Evolutionary conservation across 2,329 filamentous ascomycete genomes (phyloP).

Genomic region (Diaporthe sp.): DNA sequence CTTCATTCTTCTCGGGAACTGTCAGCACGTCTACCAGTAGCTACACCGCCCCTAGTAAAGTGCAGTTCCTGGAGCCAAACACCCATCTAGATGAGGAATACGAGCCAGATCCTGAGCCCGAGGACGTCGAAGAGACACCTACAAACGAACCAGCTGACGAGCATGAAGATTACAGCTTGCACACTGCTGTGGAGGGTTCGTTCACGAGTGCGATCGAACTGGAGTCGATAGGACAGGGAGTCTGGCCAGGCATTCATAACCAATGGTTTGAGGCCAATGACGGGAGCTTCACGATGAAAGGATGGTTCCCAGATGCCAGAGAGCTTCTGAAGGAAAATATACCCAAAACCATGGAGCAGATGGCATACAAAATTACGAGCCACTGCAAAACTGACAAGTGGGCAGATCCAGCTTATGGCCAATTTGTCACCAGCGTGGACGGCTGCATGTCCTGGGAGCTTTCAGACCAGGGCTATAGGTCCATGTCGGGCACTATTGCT

Average conservation of each 20-base stretch:
- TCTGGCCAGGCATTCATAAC: slow-evolving; percentile 30
- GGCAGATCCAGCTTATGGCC: slow-evolving; percentile 45
- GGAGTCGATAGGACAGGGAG: slow-evolving; percentile 22
- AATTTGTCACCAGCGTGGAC: slow-evolving; percentile 51
- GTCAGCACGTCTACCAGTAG: slow-evolving; percentile 4
- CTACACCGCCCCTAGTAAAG: slow-evolving; percentile 35
- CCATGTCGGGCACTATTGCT: slow-evolving; percentile 50
- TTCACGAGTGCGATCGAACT: slow-evolving; percentile 19
- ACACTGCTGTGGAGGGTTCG: neutral
- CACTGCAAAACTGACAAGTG: slow-evolving; percentile 42
- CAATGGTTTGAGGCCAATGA: slow-evolving; percentile 52
- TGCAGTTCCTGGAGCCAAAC: slow-evolving; percentile 58
- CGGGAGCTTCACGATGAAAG: slow-evolving; percentile 56
- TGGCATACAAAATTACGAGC: slow-evolving; percentile 46
- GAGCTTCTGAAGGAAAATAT: slow-evolving; percentile 52
- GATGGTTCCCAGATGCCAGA: slow-evolving; percentile 57
- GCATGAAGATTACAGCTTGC: slow-evolving; percentile 3
- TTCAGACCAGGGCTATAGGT: slow-evolving; percentile 49
- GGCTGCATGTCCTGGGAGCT: slow-evolving; percentile 62
- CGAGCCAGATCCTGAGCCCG: slow-evolving; percentile 32
- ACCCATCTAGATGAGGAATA: slow-evolving; percentile 52
- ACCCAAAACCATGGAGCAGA: slow-evolving; percentile 48
- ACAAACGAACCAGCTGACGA: slow-evolving; percentile 17
- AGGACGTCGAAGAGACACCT: slow-evolving; percentile 33
- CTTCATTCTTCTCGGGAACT: slow-evolving; percentile 42